Evolutionary conservation across 2,329 filamentous ascomycete species (phyloP).

Genomic region (Botrytis cinerea): DNA sequence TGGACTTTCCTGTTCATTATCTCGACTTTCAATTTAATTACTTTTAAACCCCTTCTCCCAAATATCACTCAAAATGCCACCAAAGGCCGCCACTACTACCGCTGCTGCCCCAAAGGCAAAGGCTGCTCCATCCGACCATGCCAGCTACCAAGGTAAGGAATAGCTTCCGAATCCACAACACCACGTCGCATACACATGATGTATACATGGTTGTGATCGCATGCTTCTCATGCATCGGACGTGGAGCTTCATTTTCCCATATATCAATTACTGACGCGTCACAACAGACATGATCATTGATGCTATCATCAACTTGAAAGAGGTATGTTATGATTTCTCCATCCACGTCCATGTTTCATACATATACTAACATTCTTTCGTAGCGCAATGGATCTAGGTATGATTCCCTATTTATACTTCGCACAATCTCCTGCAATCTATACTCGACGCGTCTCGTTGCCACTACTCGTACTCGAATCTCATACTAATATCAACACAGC

Average conservation of each 20-base stretch:
- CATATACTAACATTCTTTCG: constrained; percentile 27
- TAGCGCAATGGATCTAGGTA: constrained; percentile 43
- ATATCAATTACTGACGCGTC: constrained; percentile 32
- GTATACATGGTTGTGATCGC: constrained; percentile 50
- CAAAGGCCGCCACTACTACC: constrained; percentile 59
- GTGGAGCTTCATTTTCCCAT: constrained; percentile 36
- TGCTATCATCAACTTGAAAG: constrained; percentile 41
- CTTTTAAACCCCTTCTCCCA: constrained; percentile 20
- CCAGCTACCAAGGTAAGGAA: constrained; percentile 66
- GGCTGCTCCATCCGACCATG: constrained; percentile 56
- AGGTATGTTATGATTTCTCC: constrained; percentile 34
- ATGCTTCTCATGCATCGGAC: constrained; percentile 53
- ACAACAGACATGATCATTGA: constrained; percentile 41
- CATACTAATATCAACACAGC: constrained; percentile 37
- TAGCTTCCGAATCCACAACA: constrained; percentile 44
- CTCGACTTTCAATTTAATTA: constrained; percentile 1
- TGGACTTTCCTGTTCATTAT: background rate
- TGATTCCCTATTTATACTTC: constrained; percentile 19
- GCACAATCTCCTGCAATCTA: constrained; percentile 9
- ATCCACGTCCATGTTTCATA: background rate
- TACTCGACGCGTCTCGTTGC: constrained; percentile 34
- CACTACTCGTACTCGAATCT: constrained; percentile 4
- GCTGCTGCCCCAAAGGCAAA: constrained; percentile 56
- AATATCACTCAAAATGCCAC: constrained; percentile 55
- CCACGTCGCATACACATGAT: constrained; percentile 49